phyloP scores from a whole-genome alignment of 2,329 filamentous ascomycete genomes.

The Venturia asperata region DNA sequence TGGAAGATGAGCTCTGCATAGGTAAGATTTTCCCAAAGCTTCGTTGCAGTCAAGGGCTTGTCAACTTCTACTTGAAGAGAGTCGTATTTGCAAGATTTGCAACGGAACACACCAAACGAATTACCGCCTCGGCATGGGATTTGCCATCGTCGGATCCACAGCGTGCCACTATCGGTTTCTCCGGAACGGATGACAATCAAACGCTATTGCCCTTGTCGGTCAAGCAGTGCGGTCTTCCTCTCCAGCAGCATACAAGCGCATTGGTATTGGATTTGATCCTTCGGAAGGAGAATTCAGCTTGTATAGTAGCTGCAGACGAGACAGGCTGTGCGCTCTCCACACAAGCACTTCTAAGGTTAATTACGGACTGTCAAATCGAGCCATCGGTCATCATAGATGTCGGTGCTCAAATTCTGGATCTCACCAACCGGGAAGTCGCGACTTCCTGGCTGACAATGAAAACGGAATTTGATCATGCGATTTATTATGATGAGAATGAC shows the following conservation, averaged over 20 bases:
- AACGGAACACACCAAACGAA: slow-evolving; percentile 56
- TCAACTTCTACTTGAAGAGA: slow-evolving; percentile 57
- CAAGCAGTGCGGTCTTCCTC: slow-evolving; percentile 47
- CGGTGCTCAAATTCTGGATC: slow-evolving; percentile 61
- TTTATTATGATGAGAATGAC: slow-evolving; percentile 54
- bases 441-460: slow-evolving; percentile 44
- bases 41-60: slow-evolving; percentile 43
- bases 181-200: slow-evolving; percentile 59
- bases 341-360: slow-evolving; percentile 39
- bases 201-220: slow-evolving; percentile 52
- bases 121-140: slow-evolving; percentile 63
- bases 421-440: slow-evolving; percentile 51
- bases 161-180: slow-evolving; percentile 57
- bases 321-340: slow-evolving; percentile 29
- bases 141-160: slow-evolving; percentile 41
- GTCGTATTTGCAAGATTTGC: slow-evolving; percentile 56
- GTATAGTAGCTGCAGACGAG: slow-evolving; percentile 24
- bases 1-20: slow-evolving; percentile 49
- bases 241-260: slow-evolving; percentile 59
- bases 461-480: slow-evolving; percentile 35
- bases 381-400: slow-evolving; percentile 61
- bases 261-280: slow-evolving; percentile 56
- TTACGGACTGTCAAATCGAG: slow-evolving; percentile 34
- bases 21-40: slow-evolving; percentile 48
- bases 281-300: slow-evolving; percentile 42